These are phyloP conservation scores for Coffea humblotiana DNA, from an alignment of 305 asterid species.

Conservation along the genomic window DNA sequence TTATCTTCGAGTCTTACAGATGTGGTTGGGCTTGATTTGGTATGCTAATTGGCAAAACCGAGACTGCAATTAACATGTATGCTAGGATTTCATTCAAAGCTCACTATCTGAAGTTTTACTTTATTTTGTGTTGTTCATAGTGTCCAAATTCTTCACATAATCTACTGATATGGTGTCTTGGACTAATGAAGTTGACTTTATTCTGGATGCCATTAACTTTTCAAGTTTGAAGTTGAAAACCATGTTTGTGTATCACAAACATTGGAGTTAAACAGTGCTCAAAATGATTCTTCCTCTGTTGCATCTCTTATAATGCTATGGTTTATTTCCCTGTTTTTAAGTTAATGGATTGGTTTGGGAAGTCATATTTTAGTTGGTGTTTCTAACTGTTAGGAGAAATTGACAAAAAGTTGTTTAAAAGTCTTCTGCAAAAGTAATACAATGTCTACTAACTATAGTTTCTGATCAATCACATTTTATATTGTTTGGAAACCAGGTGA, in stretches of 20 bases:
- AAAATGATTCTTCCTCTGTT: not conserved
- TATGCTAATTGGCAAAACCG: not conserved
- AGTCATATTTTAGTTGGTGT: not conserved
- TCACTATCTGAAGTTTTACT: not conserved
- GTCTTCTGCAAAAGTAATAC: not conserved
- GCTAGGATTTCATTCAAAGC: not conserved
- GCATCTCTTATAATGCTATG: not conserved
- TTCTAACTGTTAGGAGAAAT: not conserved
- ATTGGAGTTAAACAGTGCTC: not conserved
- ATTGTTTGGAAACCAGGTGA: not conserved
- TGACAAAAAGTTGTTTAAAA: not conserved
- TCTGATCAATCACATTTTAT: not conserved
- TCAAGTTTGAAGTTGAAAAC: not conserved
- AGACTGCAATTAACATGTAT: not conserved
- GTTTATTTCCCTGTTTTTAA: not conserved
- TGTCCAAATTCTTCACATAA: not conserved
- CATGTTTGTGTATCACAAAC: not conserved
- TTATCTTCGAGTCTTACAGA: not conserved
- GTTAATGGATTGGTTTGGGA: not conserved
- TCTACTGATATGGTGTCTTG: not conserved
- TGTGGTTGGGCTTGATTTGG: not conserved
- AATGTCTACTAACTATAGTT: not conserved
- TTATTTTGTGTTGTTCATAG: not conserved
- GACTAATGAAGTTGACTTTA: not conserved
- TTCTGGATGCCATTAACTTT: not conserved